These are phyloP conservation scores for Glutinoglossum americanum DNA, from an alignment of 495 filamentous ascomycete species.

Conservation along the genomic window DNA sequence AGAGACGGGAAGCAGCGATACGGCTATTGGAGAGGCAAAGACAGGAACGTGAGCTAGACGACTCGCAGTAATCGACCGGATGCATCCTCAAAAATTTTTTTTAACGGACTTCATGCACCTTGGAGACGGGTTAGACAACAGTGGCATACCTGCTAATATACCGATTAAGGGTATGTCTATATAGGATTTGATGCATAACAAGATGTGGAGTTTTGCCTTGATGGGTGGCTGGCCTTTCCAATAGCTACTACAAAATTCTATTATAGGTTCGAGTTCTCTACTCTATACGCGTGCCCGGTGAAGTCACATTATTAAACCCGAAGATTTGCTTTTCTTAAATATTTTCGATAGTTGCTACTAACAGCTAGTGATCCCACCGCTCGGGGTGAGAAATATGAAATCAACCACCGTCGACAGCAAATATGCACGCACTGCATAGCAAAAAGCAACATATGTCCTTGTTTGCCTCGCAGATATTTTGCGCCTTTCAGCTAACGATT, in stretches of 20 bases:
- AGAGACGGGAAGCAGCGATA: constrained; percentile 20
- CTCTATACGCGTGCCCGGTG: background rate
- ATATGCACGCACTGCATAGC: too few relatives aligned
- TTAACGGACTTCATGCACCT: background rate
- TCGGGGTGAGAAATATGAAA: too few relatives aligned
- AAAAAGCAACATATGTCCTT: too few relatives aligned
- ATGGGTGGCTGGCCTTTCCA: background rate
- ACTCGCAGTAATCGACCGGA: background rate
- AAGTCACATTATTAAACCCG: too few relatives aligned
- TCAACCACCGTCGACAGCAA: too few relatives aligned
- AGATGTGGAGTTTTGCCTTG: background rate
- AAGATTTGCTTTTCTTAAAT: too few relatives aligned
- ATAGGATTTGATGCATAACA: background rate
- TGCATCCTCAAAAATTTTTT: background rate
- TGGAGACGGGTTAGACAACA: background rate
- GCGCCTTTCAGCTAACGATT: too few relatives aligned
- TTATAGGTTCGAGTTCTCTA: background rate
- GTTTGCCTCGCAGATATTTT: too few relatives aligned
- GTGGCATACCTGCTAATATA: background rate
- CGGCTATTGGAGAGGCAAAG: constrained; percentile 12
- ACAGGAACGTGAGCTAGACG: constrained; percentile 1
- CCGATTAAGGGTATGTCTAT: background rate
- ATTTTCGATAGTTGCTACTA: too few relatives aligned
- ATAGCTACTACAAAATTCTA: background rate
- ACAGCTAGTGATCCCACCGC: too few relatives aligned